phyloP scores from a whole-genome alignment of 2,329 filamentous ascomycete genomes.

The Aspergillus intermedius region DNA sequence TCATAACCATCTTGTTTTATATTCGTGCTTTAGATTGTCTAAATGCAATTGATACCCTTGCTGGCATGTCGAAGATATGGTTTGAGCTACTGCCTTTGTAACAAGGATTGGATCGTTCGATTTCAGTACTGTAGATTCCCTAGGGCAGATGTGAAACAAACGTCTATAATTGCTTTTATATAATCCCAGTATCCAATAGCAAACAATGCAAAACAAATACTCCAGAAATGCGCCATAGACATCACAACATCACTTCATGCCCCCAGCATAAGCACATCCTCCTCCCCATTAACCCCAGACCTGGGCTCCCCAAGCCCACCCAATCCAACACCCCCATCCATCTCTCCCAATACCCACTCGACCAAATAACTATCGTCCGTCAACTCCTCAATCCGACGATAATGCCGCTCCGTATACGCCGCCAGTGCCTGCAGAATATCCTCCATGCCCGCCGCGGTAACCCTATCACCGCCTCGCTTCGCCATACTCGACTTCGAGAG shows the following conservation, averaged over 20 bases:
- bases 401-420: constrained; percentile 89
- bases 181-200: constrained; percentile 1
- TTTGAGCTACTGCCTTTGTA: too few species aligned
- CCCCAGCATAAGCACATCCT: constrained; percentile 36
- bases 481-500: constrained; percentile 45
- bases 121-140: too few species aligned
- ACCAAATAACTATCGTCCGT: constrained; percentile 91
- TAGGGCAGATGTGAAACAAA: background rate
- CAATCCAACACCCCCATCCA: constrained; percentile 63
- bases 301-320: constrained; percentile 22
- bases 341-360: constrained; percentile 86
- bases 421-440: constrained; percentile 82
- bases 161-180: constrained; percentile 10
- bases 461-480: constrained; percentile 25
- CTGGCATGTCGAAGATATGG: too few species aligned
- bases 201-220: constrained; percentile 15
- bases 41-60: background rate
- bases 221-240: constrained; percentile 14
- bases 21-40: too few species aligned
- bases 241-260: constrained; percentile 16
- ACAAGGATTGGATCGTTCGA: too few species aligned
- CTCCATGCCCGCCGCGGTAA: constrained; percentile 57
- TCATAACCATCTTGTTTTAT: too few species aligned
- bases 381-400: constrained; percentile 79
- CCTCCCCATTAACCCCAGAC: constrained; percentile 17